Base-by-base conservation (phyloP, 352 stramenopile genomes). In the Phytopythium montanum region DNA sequence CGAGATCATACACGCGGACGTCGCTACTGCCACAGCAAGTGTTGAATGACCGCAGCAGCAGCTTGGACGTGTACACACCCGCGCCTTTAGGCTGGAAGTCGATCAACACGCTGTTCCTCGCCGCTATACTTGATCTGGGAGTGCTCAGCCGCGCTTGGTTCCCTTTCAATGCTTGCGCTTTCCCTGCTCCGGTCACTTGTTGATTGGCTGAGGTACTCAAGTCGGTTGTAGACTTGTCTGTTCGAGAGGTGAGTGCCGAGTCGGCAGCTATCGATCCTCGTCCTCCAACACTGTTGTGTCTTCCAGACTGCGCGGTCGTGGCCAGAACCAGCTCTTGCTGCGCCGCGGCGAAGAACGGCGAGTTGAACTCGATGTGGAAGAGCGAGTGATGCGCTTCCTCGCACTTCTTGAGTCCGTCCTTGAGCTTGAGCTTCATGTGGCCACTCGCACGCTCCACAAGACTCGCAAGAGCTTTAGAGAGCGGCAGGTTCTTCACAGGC, bases 341-440 rank as follows among this genome's bases (percentile, higher is more conserved):
- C 2, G 81, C 70, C 0, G 85, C 69, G 18, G 81, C 63, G 45
- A 96, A 97, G 36, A 90, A 97, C 0, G 89, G 88, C 4, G 87
- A 97, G 51, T 97, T 96, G 39, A 97, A 80, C 45, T 93, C 79
- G 0, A 92, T 73, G 3, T 78, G 62, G 55, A 92, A 97, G 14
- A 19, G 76, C 0, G 61, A 65, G 56, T 93, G 83, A 39, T 94
- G 84, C 0, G 42, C 68, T 12, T 94, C 83, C 58, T 93, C 83
- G 51, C 85, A 95, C 14, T 75, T 76, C 33, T 90, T 92, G 0
- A 95, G 59, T 13, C 79, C 82, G 23, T 94, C 83, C 18, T 92
- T 90, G 9, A 94, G 55, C 45, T 92, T 92, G 0, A 70, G 67
- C n/a, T 87, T 87, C 13, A 91, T 49, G 18, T 90, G 64, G 0